Evolutionary conservation across 2,329 filamentous ascomycete species (phyloP), one percentile per base, ranked within the genome.

Genomic region (Fusarium tanahbumbuense): DNA sequence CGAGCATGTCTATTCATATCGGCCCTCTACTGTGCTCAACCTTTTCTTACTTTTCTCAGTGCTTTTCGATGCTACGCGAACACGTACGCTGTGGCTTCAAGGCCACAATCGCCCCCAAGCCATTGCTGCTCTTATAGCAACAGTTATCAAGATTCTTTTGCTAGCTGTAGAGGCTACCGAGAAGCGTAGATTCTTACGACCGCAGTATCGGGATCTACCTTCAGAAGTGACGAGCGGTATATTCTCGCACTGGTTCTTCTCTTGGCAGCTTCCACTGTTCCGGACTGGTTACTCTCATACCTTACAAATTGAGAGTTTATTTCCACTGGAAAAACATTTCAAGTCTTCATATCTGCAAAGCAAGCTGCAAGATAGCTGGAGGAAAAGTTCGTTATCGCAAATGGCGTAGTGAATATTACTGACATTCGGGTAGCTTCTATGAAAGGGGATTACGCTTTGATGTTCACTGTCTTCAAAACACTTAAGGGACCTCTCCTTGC

Each of bases 1-100:
- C 4, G 70, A 73, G n/a, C 70, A 73, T 22, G 52, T 68, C 49
- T 66, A 68, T 13, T 71, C 70, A 0, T 67, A 69, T 28, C 64
- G 70, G 3, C 70, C 70, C 1, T 73, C 70, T 1, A 73, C 70
- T 4, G 47, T 73, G 2, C 60, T 73, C 3, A 69, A 56, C 7
- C 45, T 71, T 8, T 73, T 67, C 13, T 25, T 73, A 1, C 59
- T 71, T 3, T 58, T 73, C 10, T 56, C 70, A 0, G 41, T 42
- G 9, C 56, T 73, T 3, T 69, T 73, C 13, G 70, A 73, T 10
- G 58, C 60, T 4, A 22, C 58, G 0, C 45, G 57, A 27, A 63
- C 67, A 6, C 60, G 71, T 3, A 73, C 71, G 15, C 44, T 73
- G n/a, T 73, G 67, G 56, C 64, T 71, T 2, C 55, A 71, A 15